These are phyloP conservation scores for Trichoderma gamsii DNA, from an alignment of 495 filamentous ascomycete genomes.

Conservation along the genomic window DNA sequence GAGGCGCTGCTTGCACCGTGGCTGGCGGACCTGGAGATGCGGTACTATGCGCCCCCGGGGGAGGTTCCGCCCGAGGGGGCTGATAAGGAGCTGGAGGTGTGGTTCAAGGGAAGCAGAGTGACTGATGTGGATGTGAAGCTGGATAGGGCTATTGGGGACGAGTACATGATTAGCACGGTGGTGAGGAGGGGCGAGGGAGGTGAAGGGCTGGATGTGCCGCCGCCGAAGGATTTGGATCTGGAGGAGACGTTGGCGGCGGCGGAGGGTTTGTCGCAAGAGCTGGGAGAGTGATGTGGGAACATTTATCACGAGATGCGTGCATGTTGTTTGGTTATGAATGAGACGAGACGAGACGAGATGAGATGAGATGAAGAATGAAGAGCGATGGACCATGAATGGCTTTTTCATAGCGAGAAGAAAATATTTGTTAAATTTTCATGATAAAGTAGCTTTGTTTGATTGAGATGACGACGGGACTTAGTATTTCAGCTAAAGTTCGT, in stretches of 20 bases:
- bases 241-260: slow-evolving; percentile 11
- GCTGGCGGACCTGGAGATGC: slow-evolving; percentile 53
- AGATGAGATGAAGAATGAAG: no score
- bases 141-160: slow-evolving; percentile 31
- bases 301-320: no score
- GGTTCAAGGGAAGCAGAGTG: slow-evolving; percentile 32
- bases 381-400: no score
- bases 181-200: slow-evolving; percentile 25
- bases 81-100: slow-evolving; percentile 31
- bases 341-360: no score
- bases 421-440: no score
- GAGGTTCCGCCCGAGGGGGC: slow-evolving; percentile 19
- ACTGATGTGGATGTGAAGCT: slow-evolving; percentile 42
- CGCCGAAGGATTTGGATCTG: slow-evolving; percentile 6
- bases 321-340: no score
- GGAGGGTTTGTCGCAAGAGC: neutral
- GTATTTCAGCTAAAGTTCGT: no score
- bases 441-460: no score
- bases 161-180: slow-evolving; percentile 44
- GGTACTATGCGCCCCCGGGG: slow-evolving; percentile 29
- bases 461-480: no score
- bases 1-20: slow-evolving; percentile 78
- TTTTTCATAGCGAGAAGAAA: no score
- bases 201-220: neutral
- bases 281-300: neutral